These are phyloP conservation scores for Cytospora schulzeri DNA, from an alignment of 2,329 filamentous ascomycete genomes.

Conservation along the genomic window DNA sequence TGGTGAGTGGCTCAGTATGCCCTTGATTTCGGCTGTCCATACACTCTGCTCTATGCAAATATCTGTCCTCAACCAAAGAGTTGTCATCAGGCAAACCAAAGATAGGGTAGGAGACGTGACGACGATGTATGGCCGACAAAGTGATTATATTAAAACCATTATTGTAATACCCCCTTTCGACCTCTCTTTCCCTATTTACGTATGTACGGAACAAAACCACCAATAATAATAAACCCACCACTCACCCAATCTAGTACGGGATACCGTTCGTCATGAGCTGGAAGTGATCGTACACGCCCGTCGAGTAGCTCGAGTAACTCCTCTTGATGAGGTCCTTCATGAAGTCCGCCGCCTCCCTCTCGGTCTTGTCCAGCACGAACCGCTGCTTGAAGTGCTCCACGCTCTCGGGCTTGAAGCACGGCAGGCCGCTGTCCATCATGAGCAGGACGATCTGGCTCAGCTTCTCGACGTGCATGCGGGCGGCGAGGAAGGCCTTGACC, in stretches of 20 bases:
- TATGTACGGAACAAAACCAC: neutral
- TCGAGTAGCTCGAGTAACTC: slow-evolving; percentile 88
- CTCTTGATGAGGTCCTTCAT: slow-evolving; percentile 88
- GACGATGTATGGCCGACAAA: neutral
- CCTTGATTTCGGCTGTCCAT: too few species aligned
- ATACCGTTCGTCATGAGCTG: slow-evolving; percentile 97
- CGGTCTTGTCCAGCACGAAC: slow-evolving; percentile 88
- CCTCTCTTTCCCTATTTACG: neutral
- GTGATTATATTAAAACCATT: neutral
- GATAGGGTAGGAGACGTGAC: too few species aligned
- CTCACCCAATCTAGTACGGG: slow-evolving; percentile 67
- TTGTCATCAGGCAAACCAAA: too few species aligned
- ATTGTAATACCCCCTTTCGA: neutral
- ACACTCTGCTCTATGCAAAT: too few species aligned
- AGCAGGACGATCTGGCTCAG: slow-evolving; percentile 85
- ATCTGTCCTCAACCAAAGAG: too few species aligned
- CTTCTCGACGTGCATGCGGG: slow-evolving; percentile 83
- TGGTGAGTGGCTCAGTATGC: too few species aligned
- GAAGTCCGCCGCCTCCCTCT: slow-evolving; percentile 91
- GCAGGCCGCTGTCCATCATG: slow-evolving; percentile 95
- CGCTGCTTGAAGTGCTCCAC: slow-evolving; percentile 89
- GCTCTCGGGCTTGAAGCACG: slow-evolving; percentile 96
- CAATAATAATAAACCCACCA: neutral
- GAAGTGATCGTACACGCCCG: slow-evolving; percentile 96
- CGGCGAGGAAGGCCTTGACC: slow-evolving; percentile 91